Percentiles rank a stretch among this genome's conserved stretches.
These are phyloP conservation scores for Mucuna pruriens DNA, from an alignment of 306 rosid genomes.

Conservation along the genomic window DNA sequence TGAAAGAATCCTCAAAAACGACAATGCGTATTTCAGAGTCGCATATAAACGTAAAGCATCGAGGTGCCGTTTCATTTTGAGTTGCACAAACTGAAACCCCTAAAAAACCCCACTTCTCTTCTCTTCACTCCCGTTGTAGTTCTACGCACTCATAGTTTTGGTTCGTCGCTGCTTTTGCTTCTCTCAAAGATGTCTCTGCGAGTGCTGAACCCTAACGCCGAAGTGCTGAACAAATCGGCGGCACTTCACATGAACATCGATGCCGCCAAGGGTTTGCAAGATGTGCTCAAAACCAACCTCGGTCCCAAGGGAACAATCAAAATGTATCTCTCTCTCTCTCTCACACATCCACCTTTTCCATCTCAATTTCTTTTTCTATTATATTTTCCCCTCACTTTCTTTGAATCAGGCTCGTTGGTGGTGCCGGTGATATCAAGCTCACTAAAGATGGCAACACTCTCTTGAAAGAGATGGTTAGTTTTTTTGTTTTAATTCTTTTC, in stretches of 20 bases:
- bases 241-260: slow-evolving; percentile 97
- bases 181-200: slow-evolving; percentile 67
- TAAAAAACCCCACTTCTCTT: slow-evolving; percentile 22
- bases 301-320: slow-evolving; percentile 99
- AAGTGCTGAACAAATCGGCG: slow-evolving; percentile 96
- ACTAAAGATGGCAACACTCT: slow-evolving; percentile 98
- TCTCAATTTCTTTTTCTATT: not conserved
- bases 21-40: not conserved
- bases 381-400: not conserved
- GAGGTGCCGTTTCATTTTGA: not conserved
- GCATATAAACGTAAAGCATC: not conserved
- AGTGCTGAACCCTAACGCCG: slow-evolving; percentile 88
- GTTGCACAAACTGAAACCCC: slow-evolving; percentile 14
- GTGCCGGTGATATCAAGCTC: slow-evolving; percentile 94
- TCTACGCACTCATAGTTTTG: not conserved
- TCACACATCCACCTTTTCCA: not conserved
- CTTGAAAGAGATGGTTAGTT: slow-evolving; percentile 85
- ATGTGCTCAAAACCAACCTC: slow-evolving; percentile 89
- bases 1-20: not conserved
- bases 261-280: slow-evolving; percentile 96
- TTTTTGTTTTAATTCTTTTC: not conserved
- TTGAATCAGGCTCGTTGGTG: slow-evolving; percentile 88
- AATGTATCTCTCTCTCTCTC: slow-evolving; percentile 49
- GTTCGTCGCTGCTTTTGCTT: not conserved
- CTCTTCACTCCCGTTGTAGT: not conserved